Base-by-base conservation (phyloP, 495 filamentous ascomycete species). In the Aspergillus steynii region DNA sequence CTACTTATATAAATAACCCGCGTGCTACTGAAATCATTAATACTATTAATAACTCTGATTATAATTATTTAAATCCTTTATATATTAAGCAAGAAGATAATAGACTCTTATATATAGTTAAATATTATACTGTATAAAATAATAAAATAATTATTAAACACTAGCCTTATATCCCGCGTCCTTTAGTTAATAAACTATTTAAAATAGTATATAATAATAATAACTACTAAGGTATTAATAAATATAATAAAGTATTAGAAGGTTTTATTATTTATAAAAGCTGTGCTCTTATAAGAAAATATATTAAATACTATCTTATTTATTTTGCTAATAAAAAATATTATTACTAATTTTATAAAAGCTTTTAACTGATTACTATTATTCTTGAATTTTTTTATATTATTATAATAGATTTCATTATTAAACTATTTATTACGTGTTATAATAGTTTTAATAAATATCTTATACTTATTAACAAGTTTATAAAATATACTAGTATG, bases 1-100 rank as follows among this genome's bases (percentile, higher is more conserved):
- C 29, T 37, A 20, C 8, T 8, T 54, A 54, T 54, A 31, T n/a
- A 31, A 32, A 29, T 7, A 34, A 54, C 29, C 5, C 4, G 5
- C 32, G 32, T 32, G 31, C 28, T 26, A 53, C 5, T 54, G 10
- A 37, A 37, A 55, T 55, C 34, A 5, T 55, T 37, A 55, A 34
- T 55, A 55, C 34, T 37, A 48, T n/a, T 55, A 55, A 31, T n/a
- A 34, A 31, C 20, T 20, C 20, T 55, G 34, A 55, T 55, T 34
- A 14, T 34, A 20, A 55, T 5, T 34, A 10, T 42, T 42, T 37
- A 48, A 48, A 48, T 48, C 25, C 15, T 20, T 55, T 37, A 10
- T 42, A 6, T 55, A 55, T 42, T 55, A 31, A 4, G 20, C 20
- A 20, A 26, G 3, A 48, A 48, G 10, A 48, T 26, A 26, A 48